Conservation (phyloP, 495 filamentous ascomycete genomes). For the Penicillium bovifimosum region DNA sequence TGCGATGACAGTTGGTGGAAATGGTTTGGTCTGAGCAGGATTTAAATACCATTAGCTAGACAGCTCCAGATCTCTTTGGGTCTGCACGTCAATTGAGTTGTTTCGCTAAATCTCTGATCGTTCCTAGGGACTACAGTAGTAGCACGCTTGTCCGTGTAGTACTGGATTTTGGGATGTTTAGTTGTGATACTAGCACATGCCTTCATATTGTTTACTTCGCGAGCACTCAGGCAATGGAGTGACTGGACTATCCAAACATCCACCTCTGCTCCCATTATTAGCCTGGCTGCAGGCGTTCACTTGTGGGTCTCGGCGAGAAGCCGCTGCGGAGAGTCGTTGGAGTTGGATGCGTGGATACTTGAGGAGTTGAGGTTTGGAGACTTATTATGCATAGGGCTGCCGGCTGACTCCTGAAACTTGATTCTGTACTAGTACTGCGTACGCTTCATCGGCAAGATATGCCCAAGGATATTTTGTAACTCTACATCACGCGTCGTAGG, state of each 20-base stretch:
- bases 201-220: too few relatives aligned
- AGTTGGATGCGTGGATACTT: not conserved
- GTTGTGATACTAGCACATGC: too few relatives aligned
- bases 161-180: too few relatives aligned
- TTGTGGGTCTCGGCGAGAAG: conserved; percentile 17
- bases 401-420: too few relatives aligned
- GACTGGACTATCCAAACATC: too few relatives aligned
- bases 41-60: not conserved
- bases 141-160: too few relatives aligned
- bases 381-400: not conserved
- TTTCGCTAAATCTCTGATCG: not conserved
- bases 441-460: not conserved
- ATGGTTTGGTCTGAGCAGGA: not conserved
- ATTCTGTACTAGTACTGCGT: too few relatives aligned
- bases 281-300: too few relatives aligned
- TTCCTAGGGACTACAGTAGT: too few relatives aligned
- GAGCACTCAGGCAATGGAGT: too few relatives aligned
- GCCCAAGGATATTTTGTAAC: too few relatives aligned
- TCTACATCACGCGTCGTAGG: not conserved
- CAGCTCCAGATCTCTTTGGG: not conserved
- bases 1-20: not conserved
- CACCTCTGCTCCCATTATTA: too few relatives aligned
- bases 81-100: conserved; percentile 5
- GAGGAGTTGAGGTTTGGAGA: not conserved
- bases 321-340: conserved; percentile 18